Percentiles rank a stretch among this genome's conserved stretches.
phyloP scores from a whole-genome alignment of 2,329 filamentous ascomycete genomes.

The Nigrospora oryzae region DNA sequence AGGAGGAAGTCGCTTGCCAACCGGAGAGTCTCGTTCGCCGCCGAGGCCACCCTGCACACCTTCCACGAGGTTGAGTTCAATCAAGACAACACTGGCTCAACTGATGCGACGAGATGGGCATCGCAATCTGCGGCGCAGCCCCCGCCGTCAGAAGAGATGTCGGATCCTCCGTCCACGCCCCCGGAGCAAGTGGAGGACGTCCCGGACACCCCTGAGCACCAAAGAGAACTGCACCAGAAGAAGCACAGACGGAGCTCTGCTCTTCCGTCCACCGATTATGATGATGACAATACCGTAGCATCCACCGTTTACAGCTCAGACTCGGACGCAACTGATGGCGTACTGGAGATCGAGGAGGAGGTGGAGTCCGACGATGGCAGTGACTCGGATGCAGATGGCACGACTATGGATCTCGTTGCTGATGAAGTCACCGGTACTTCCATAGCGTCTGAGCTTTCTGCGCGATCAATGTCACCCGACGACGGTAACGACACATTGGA shows the following conservation, averaged over 20 bases:
- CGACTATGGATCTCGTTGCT: conserved; percentile 70
- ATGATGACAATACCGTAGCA: conserved; percentile 59
- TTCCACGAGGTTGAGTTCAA: conserved; percentile 90
- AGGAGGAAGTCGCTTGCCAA: conserved; percentile 89
- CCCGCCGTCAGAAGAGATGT: conserved; percentile 27
- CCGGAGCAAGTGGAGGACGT: conserved; percentile 52
- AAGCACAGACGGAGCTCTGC: conserved; percentile 56
- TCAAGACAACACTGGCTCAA: conserved; percentile 78
- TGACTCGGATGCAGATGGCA: conserved; percentile 59
- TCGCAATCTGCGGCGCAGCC: conserved; percentile 45
- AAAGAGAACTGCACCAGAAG: conserved; percentile 56
- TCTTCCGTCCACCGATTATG: conserved; percentile 55
- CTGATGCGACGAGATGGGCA: conserved; percentile 65
- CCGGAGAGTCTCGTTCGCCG: conserved; percentile 90
- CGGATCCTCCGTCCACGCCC: conserved; percentile 53
- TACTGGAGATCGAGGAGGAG: conserved; percentile 48
- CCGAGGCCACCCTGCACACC: conserved; percentile 92
- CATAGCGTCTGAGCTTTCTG: conserved; percentile 50
- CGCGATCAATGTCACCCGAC: conserved; percentile 41
- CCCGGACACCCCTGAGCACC: conserved; percentile 53
- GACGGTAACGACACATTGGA: conserved; percentile 69
- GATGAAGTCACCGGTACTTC: conserved; percentile 69
- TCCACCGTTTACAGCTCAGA: conserved; percentile 73
- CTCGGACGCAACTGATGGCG: conserved; percentile 46
- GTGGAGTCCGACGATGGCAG: conserved; percentile 35